Base-by-base conservation (phyloP, 2,329 filamentous ascomycete genomes). In the Zelopaecilomyces penicillatus region DNA sequence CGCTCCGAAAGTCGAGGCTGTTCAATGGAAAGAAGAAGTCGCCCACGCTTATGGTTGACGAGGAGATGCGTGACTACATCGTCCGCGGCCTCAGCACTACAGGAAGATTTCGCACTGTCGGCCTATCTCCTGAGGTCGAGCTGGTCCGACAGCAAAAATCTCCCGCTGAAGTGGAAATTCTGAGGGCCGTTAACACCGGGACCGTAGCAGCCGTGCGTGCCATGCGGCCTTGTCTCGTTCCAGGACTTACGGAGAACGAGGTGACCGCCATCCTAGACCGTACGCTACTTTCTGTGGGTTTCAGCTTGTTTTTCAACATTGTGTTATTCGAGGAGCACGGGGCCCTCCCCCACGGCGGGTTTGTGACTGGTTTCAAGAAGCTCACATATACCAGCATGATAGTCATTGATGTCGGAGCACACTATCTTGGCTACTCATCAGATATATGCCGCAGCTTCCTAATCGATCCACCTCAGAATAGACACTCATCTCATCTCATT, bases 381-480 rank as follows among this genome's bases (percentile, higher is more conserved):
- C 60, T 81, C 6, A 70, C 71, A 8, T 53, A 68, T 9, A 73
- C 77, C 35, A 78, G 69, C 30, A 76, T 83, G 60, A 63, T 83
- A 0, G 64, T 83, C 9, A 82, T 83, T 37, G 79, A 83, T 46
- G 77, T 82, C 8, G 78, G 76, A 2, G 73, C 76, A 1, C 78
- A 82, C 56, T 71, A 80, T 30, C 66, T 75, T 37, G 78, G 80
- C 4, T 83, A 83, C 57, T 78, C 74, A 4, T 82, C 76, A 2
- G 78, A 83, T 50, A 78, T 83, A 6, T 80, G 75, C 53, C 72
- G 80, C 11, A 80, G 75, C 37, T 83, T 83, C 61, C 78, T 80
- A 37, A 69, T 69, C 19, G 65, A 69, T 43, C 52, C 58, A 1
- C 61, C 60, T 3, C 31, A 55, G 3, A 6, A 48, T 5, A 46